Conservation (phyloP, 2,329 filamentous ascomycete genomes). For the Allantophomopsis lycopodina region DNA sequence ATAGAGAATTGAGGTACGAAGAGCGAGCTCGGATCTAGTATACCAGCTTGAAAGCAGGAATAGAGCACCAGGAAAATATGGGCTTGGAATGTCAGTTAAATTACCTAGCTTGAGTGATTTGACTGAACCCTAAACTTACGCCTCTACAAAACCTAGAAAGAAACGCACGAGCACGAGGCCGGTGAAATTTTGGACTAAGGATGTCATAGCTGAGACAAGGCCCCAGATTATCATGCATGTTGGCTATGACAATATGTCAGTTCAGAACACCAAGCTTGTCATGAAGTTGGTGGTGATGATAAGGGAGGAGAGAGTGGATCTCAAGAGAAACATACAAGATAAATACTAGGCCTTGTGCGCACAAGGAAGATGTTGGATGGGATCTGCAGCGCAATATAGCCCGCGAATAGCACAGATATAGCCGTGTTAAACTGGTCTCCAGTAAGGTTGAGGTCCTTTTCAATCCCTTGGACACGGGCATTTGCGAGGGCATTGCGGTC, state of each 20-base stretch:
- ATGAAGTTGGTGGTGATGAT: background rate
- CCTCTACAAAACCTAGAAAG: conserved; percentile 17
- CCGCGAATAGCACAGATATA: conserved; percentile 18
- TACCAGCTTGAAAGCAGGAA: conserved; percentile 31
- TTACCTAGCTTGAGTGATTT: conserved; percentile 20
- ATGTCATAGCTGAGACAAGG: conserved; percentile 28
- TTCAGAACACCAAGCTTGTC: background rate
- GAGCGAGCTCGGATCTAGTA: conserved; percentile 24
- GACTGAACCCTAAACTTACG: conserved; percentile 24
- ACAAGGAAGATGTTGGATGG: conserved; percentile 35
- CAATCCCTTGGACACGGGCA: conserved; percentile 8
- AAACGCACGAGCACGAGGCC: conserved; percentile 14
- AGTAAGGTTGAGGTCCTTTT: conserved; percentile 17
- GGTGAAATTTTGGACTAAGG: conserved; percentile 18
- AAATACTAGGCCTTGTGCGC: conserved; percentile 21
- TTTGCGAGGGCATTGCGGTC: conserved; percentile 16
- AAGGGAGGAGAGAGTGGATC: too few relatives aligned
- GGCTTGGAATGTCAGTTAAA: conserved; percentile 22
- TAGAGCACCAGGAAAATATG: conserved; percentile 33
- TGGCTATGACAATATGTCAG: background rate
- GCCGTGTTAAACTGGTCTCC: conserved; percentile 22
- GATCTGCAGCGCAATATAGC: conserved; percentile 34
- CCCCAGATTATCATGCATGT: conserved; percentile 21
- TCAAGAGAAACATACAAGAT: background rate
- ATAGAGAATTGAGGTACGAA: conserved; percentile 22